phyloP scores from a whole-genome alignment of 352 stramenopile species.

The Phytophthora constricta region DNA sequence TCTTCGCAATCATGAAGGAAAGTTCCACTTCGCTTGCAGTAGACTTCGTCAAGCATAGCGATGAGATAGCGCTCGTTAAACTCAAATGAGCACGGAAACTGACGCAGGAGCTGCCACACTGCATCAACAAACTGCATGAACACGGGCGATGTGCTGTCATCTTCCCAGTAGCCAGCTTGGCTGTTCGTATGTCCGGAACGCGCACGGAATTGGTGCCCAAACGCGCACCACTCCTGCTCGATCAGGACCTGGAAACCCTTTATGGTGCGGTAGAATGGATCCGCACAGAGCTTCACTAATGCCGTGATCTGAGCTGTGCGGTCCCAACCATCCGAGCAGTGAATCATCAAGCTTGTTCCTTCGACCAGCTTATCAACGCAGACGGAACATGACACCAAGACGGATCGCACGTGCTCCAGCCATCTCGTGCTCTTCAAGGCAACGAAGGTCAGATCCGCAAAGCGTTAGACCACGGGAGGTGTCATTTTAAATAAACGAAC shows the following conservation, averaged over 20 bases:
- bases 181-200: slow-evolving; percentile 77
- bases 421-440: slow-evolving; percentile 68
- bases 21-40: slow-evolving; percentile 96
- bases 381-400: slow-evolving; percentile 90
- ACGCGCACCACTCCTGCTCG: slow-evolving; percentile 99
- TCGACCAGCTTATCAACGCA: slow-evolving; percentile 92
- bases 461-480: background rate
- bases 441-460: slow-evolving; percentile 10
- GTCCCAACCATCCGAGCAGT: slow-evolving; percentile 99
- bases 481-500: background rate
- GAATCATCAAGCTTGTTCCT: slow-evolving; percentile 95
- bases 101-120: slow-evolving; percentile 96
- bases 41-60: slow-evolving; percentile 95
- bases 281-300: slow-evolving; percentile 96
- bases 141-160: slow-evolving; percentile 97
- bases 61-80: slow-evolving; percentile 96
- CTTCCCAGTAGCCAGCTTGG: slow-evolving; percentile 88
- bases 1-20: slow-evolving; percentile 97
- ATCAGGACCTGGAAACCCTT: slow-evolving; percentile 97
- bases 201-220: slow-evolving; percentile 98
- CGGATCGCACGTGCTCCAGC: slow-evolving; percentile 82
- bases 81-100: slow-evolving; percentile 98
- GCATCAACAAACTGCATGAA: slow-evolving; percentile 99
- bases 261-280: slow-evolving; percentile 97
- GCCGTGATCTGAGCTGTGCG: slow-evolving; percentile 96